phyloP scores from a whole-genome alignment of 2,329 filamentous ascomycete species.

The Trichoderma afroharzianum region DNA sequence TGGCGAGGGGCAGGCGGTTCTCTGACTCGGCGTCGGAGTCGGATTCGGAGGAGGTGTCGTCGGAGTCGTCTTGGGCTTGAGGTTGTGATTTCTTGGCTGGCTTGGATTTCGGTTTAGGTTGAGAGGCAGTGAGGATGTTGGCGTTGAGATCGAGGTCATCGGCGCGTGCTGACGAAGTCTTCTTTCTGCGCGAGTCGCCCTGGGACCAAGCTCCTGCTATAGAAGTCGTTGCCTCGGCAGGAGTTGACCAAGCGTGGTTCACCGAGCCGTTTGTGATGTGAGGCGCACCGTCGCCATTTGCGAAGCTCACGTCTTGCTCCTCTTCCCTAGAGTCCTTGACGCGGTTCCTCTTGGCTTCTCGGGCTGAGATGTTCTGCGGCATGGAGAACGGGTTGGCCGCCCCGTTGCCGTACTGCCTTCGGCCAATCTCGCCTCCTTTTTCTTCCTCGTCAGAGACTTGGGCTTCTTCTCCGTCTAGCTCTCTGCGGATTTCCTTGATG shows the following conservation, averaged over 20 bases:
- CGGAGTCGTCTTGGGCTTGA: constrained; percentile 23
- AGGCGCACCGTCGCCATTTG: constrained; percentile 22
- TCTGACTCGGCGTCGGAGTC: constrained; percentile 46
- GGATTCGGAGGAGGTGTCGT: constrained; percentile 40
- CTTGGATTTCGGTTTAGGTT: constrained; percentile 30
- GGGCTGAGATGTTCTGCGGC: constrained; percentile 20
- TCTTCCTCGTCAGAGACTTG: constrained; percentile 51
- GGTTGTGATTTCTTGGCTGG: background rate
- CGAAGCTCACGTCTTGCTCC: constrained; percentile 25
- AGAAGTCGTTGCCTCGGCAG: constrained; percentile 23
- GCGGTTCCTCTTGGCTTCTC: constrained; percentile 29
- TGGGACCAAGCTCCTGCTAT: constrained; percentile 43
- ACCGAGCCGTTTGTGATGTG: constrained; percentile 21
- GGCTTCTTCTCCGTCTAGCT: constrained; percentile 62
- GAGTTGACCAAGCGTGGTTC: constrained; percentile 23
- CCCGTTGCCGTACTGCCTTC: constrained; percentile 62
- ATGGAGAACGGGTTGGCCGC: constrained; percentile 32
- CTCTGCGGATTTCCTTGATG: constrained; percentile 63
- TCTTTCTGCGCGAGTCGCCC: constrained; percentile 37
- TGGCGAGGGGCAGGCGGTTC: constrained; percentile 52
- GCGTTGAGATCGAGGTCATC: constrained; percentile 41
- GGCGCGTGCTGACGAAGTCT: constrained; percentile 29
- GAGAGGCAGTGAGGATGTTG: constrained; percentile 32
- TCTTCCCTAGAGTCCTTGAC: constrained; percentile 22
- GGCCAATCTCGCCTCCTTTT: constrained; percentile 59